These are phyloP conservation scores for Pseudoturritis turrita DNA, from an alignment of 345 rosid species.

Conservation along the genomic window DNA sequence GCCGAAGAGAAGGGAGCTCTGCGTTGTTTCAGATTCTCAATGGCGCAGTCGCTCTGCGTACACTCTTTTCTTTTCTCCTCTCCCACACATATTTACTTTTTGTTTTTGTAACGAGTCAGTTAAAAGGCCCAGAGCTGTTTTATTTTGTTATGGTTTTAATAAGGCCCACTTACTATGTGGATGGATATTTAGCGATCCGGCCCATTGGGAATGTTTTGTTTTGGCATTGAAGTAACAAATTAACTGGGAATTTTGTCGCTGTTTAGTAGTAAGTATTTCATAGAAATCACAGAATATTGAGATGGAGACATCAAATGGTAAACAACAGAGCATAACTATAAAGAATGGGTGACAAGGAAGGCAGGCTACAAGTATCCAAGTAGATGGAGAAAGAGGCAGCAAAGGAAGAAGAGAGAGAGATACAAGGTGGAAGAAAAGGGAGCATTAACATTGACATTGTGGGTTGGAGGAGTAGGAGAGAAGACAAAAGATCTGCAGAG, in stretches of 20 bases:
- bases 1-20: neutral
- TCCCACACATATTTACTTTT: neutral
- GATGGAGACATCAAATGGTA: neutral
- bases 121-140: conserved; percentile 3
- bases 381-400: conserved; percentile 22
- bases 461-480: neutral
- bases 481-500: conserved; percentile 60
- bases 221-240: too few relatives aligned
- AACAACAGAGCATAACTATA: neutral
- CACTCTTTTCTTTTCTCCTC: too few relatives aligned
- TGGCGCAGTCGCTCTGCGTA: conserved; percentile 15
- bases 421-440: neutral
- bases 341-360: conserved; percentile 10
- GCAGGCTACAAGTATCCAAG: conserved; percentile 19
- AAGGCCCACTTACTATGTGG: neutral
- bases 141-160: neutral
- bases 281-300: neutral
- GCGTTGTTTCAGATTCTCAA: neutral
- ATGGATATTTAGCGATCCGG: neutral
- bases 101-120: neutral
- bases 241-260: neutral
- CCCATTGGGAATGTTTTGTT: neutral
- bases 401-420: conserved; percentile 14
- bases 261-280: neutral
- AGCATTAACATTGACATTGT: neutral